A percentile compares a stretch with the other conserved stretches of the same genome.
These are phyloP conservation scores for Globisporangium okanoganense DNA, from an alignment of 352 stramenopile species.

Conservation along the genomic window DNA sequence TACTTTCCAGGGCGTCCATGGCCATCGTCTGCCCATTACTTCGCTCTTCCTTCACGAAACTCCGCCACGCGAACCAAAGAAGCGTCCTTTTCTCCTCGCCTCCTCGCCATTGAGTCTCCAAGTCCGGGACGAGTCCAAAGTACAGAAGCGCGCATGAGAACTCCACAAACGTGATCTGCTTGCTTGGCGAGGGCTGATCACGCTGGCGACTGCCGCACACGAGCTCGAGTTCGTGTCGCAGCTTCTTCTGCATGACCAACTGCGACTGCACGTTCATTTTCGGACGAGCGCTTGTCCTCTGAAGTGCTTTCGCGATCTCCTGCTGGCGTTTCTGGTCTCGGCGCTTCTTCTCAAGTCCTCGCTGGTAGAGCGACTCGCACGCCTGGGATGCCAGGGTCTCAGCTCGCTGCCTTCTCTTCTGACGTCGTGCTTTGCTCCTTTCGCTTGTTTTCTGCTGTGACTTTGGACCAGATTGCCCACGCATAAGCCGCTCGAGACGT, in stretches of 20 bases:
- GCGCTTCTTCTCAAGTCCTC: constrained; percentile 34
- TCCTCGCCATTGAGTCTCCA: constrained; percentile 35
- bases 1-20: constrained; percentile 16
- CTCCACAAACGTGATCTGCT: constrained; percentile 33
- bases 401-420: constrained; percentile 14
- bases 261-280: constrained; percentile 35
- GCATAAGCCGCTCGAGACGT: constrained; percentile 29
- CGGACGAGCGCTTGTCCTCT: constrained; percentile 19
- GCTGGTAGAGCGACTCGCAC: constrained; percentile 52
- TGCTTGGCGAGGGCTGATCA: not conserved
- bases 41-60: constrained; percentile 18
- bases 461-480: not conserved
- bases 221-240: constrained; percentile 32
- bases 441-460: constrained; percentile 11
- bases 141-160: constrained; percentile 59
- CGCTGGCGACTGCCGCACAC: constrained; percentile 21
- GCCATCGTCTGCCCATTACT: constrained; percentile 6
- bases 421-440: constrained; percentile 9
- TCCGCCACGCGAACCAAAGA: constrained; percentile 50
- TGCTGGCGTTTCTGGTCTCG: constrained; percentile 23
- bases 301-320: constrained; percentile 17
- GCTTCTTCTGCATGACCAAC: constrained; percentile 31
- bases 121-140: constrained; percentile 45
- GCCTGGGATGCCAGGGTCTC: constrained; percentile 23
- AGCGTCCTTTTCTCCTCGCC: constrained; percentile 29